These are phyloP conservation scores for Cladosporium sp. DNA, from an alignment of 2,329 filamentous ascomycete species.

Conservation along the genomic window DNA sequence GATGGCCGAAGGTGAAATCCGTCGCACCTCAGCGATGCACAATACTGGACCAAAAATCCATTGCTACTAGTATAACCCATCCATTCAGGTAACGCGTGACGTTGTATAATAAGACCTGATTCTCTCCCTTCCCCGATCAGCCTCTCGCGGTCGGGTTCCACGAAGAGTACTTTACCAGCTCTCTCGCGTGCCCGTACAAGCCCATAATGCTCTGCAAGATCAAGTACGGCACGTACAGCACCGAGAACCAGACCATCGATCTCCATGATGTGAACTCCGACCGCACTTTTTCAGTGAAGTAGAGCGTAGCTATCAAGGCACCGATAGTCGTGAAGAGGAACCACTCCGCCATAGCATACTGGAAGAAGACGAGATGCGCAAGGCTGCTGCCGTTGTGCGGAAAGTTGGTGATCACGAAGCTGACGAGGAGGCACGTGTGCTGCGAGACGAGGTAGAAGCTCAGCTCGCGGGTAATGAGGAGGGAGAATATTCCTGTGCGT, in stretches of 20 bases:
- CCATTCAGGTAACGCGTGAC: too few relatives aligned
- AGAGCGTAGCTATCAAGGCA: constrained; percentile 43
- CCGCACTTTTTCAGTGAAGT: constrained; percentile 43
- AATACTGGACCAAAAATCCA: too few relatives aligned
- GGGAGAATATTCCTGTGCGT: constrained; percentile 43
- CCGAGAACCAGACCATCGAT: constrained; percentile 41
- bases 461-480: constrained; percentile 44
- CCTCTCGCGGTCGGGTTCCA: constrained; percentile 46
- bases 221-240: constrained; percentile 42
- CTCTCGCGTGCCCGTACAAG: constrained; percentile 45
- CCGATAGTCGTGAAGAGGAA: constrained; percentile 36
- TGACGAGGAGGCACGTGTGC: constrained; percentile 44
- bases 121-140: constrained; percentile 11
- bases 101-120: too few relatives aligned
- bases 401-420: constrained; percentile 44
- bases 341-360: constrained; percentile 47
- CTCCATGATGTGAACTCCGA: constrained; percentile 43
- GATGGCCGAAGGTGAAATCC: too few relatives aligned
- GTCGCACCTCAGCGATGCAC: too few relatives aligned
- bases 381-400: constrained; percentile 36
- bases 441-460: constrained; percentile 49
- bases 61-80: too few relatives aligned
- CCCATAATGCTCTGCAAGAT: constrained; percentile 43
- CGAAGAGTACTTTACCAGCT: constrained; percentile 42
- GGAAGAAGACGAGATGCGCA: constrained; percentile 43